Percentiles rank a stretch among this genome's conserved stretches.
Evolutionary conservation across 768 basidiomycete genomes (phyloP).

Genomic region (Suillus weaverae): DNA sequence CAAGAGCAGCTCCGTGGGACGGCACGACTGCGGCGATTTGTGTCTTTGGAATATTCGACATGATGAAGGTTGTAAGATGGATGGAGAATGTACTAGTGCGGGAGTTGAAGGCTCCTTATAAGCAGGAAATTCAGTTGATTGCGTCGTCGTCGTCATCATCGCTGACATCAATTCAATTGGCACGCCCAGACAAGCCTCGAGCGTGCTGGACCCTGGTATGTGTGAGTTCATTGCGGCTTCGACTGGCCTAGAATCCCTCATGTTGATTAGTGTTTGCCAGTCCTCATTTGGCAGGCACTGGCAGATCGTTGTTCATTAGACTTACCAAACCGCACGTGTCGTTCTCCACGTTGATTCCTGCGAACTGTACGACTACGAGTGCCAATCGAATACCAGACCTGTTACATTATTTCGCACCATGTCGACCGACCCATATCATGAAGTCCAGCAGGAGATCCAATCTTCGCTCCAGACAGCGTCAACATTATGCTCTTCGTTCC

Average conservation of each 20-base stretch:
- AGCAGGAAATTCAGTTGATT: too few species aligned
- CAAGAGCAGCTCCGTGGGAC: conserved; percentile 28
- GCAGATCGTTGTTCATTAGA: too few species aligned
- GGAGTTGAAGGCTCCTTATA: neutral
- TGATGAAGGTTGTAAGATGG: conserved; percentile 2
- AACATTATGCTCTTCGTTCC: conserved; percentile 72
- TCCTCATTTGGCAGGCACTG: too few species aligned
- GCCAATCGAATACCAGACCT: neutral
- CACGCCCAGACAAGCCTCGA: neutral
- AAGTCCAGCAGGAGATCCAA: conserved; percentile 82
- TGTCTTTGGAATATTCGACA: conserved; percentile 38
- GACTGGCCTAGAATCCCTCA: too few species aligned
- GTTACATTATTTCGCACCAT: conserved; percentile 31
- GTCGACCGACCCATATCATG: conserved; percentile 86
- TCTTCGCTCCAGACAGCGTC: conserved; percentile 67
- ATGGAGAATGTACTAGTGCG: neutral
- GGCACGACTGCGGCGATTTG: conserved; percentile 44
- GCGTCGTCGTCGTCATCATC: too few species aligned
- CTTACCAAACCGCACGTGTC: too few species aligned
- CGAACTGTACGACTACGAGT: neutral
- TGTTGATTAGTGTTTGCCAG: too few species aligned
- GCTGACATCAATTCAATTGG: neutral
- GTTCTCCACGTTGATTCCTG: neutral
- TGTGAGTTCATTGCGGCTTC: neutral
- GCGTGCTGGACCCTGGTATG: too few species aligned